Evolutionary conservation across 2,329 filamentous ascomycete species (phyloP).

Genomic region (Fusarium metavorans): DNA sequence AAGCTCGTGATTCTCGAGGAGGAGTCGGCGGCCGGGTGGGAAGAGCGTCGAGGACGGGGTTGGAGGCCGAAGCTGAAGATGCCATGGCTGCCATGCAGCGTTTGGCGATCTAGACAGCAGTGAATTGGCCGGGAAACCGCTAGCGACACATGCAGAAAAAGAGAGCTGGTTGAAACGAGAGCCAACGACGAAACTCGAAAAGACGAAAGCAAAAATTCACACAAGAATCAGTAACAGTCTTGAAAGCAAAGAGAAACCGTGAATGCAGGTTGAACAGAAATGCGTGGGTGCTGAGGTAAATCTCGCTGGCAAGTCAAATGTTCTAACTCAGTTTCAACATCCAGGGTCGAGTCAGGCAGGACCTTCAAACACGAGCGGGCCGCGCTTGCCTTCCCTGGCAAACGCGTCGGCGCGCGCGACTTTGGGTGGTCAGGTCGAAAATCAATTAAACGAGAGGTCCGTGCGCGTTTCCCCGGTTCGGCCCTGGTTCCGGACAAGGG

Average conservation of each 20-base stretch:
- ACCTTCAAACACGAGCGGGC: constrained; percentile 28
- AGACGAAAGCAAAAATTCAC: constrained; percentile 3
- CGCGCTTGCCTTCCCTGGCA: constrained; percentile 37
- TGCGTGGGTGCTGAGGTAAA: constrained; percentile 26
- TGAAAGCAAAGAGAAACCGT: neutral
- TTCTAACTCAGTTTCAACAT: constrained; percentile 18
- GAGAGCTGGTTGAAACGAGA: neutral
- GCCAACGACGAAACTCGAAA: constrained; percentile 8
- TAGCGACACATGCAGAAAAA: constrained; percentile 39
- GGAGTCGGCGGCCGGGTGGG: constrained; percentile 75
- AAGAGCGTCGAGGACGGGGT: constrained; percentile 62
- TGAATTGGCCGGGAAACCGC: constrained; percentile 42
- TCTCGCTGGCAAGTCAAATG: constrained; percentile 14
- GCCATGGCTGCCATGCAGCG: constrained; percentile 56
- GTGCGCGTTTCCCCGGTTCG: constrained; percentile 22
- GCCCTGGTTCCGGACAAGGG: neutral
- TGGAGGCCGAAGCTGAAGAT: constrained; percentile 55
- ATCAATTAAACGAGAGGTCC: constrained; percentile 44
- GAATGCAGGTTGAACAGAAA: neutral
- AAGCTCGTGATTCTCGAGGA: constrained; percentile 65
- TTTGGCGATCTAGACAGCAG: constrained; percentile 55
- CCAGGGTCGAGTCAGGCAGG: constrained; percentile 13
- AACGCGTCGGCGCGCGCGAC: constrained; percentile 41
- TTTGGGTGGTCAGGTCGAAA: constrained; percentile 25
- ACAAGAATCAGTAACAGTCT: neutral